These are phyloP conservation scores for Botryotinia narcissicola DNA, from an alignment of 2,329 filamentous ascomycete genomes.

Conservation along the genomic window DNA sequence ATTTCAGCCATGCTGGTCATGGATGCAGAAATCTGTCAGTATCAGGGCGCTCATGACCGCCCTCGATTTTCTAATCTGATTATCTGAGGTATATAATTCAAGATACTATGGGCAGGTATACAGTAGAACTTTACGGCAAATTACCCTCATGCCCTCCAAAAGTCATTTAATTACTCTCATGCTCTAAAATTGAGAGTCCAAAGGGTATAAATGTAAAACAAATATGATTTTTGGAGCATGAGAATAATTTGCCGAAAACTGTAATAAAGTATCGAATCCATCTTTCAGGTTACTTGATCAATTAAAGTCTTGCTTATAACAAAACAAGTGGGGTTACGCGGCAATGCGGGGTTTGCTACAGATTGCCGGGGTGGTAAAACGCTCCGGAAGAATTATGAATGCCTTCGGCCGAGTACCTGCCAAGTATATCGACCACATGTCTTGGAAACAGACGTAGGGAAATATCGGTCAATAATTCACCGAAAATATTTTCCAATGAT, in stretches of 20 bases:
- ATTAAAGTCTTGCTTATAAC: not conserved
- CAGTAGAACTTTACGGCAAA: too few relatives aligned
- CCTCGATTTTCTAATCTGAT: not conserved
- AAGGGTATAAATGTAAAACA: too few relatives aligned
- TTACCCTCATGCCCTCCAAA: too few relatives aligned
- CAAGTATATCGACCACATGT: not conserved
- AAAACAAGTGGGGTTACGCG: not conserved
- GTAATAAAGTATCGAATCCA: not conserved
- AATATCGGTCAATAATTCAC: not conserved
- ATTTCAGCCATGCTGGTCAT: not conserved
- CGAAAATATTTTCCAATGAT: not conserved
- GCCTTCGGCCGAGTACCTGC: not conserved
- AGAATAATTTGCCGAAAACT: too few relatives aligned
- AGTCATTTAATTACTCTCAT: too few relatives aligned
- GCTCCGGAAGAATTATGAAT: not conserved
- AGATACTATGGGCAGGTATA: too few relatives aligned
- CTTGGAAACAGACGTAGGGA: not conserved
- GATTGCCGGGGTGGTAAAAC: not conserved
- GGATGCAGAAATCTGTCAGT: not conserved
- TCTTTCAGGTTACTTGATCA: not conserved
- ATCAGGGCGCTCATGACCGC: not conserved
- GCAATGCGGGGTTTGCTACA: not conserved
- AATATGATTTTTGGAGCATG: too few relatives aligned
- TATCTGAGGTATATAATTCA: not conserved
- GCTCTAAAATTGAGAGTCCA: too few relatives aligned